These are phyloP conservation scores for Aspergillus pseudoglaucus DNA, from an alignment of 2,329 filamentous ascomycete species.

Conservation along the genomic window DNA sequence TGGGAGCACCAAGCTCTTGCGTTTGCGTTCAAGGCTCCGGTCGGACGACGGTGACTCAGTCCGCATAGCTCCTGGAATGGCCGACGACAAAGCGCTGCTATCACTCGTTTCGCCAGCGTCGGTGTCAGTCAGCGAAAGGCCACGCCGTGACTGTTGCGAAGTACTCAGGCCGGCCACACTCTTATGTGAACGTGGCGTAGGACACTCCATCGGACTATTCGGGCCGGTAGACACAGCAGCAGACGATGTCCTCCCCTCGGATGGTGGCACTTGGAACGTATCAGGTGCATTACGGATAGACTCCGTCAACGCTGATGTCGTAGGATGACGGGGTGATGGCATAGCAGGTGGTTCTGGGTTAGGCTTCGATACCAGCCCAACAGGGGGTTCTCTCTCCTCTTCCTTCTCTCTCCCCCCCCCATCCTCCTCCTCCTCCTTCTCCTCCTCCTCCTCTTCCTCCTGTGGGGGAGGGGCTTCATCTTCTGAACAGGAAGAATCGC, in stretches of 20 bases:
- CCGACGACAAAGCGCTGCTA: conserved; percentile 76
- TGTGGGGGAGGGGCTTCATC: conserved; percentile 42
- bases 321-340: conserved; percentile 6
- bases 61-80: conserved; percentile 62
- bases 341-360: conserved; percentile 5
- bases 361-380: background rate
- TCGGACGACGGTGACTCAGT: conserved; percentile 91
- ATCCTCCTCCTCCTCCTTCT: background rate
- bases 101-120: conserved; percentile 78
- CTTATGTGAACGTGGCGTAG: conserved; percentile 79
- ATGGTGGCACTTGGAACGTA: conserved; percentile 37
- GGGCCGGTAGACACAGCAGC: conserved; percentile 72
- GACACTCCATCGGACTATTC: conserved; percentile 82
- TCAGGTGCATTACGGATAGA: conserved; percentile 52
- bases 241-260: conserved; percentile 51
- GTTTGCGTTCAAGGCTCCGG: conserved; percentile 74
- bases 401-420: background rate
- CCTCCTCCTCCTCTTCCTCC: background rate
- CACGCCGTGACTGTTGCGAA: conserved; percentile 59
- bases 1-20: conserved; percentile 77
- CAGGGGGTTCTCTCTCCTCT: conserved; percentile 8
- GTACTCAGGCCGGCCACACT: conserved; percentile 53
- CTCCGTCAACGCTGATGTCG: conserved; percentile 47
- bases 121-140: conserved; percentile 73
- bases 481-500: conserved; percentile 64